Evolutionary conservation across 1,284 basidiomycete genomes (phyloP).

Genomic region (Apiotrichum veenhuisii): DNA sequence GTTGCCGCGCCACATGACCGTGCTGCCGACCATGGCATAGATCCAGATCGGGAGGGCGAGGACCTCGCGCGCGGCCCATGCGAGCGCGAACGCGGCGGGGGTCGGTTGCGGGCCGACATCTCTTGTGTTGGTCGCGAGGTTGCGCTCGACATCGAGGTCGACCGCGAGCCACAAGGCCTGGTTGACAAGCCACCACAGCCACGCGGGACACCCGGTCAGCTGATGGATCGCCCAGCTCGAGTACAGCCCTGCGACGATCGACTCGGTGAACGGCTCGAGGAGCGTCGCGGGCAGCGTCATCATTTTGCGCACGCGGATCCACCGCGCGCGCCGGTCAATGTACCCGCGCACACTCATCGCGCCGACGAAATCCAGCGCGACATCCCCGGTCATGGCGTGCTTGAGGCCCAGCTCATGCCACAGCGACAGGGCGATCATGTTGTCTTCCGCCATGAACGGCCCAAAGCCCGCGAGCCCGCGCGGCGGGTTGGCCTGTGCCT

Average conservation of each 20-base stretch:
- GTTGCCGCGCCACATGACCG: slow-evolving; percentile 76
- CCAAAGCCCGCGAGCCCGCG: slow-evolving; percentile 69
- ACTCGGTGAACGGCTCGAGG: slow-evolving; percentile 85
- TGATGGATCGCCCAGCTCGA: slow-evolving; percentile 58
- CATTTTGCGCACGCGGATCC: slow-evolving; percentile 89
- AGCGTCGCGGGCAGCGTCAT: slow-evolving; percentile 82
- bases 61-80: slow-evolving; percentile 73
- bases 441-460: slow-evolving; percentile 87
- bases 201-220: slow-evolving; percentile 60
- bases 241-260: slow-evolving; percentile 64
- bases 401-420: slow-evolving; percentile 86
- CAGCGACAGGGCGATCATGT: slow-evolving; percentile 82
- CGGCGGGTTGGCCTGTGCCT: slow-evolving; percentile 28
- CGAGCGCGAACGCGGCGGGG: slow-evolving; percentile 58
- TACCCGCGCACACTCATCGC: slow-evolving; percentile 77
- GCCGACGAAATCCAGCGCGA: slow-evolving; percentile 82
- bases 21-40: slow-evolving; percentile 70
- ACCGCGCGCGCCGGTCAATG: slow-evolving; percentile 77
- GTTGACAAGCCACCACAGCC: slow-evolving; percentile 65
- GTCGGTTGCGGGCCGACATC: slow-evolving; percentile 63
- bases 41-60: slow-evolving; percentile 81
- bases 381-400: slow-evolving; percentile 82
- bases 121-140: slow-evolving; percentile 57
- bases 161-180: slow-evolving; percentile 58
- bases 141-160: slow-evolving; percentile 42